Conservation (phyloP, 2,329 filamentous ascomycete species). For the Nothophoma quercina region DNA sequence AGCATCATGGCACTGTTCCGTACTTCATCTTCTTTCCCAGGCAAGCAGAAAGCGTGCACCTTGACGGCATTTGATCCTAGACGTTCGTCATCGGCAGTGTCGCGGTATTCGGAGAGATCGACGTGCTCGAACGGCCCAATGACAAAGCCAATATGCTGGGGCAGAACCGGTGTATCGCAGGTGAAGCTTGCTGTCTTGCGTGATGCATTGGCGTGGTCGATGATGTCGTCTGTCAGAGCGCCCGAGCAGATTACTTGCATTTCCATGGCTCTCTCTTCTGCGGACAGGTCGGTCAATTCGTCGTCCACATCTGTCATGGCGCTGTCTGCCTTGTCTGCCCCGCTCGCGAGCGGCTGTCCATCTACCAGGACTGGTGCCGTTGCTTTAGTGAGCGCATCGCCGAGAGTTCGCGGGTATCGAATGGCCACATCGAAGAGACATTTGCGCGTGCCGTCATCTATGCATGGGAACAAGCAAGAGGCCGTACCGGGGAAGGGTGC, state of each 20-base stretch:
- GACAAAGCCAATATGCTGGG: conserved; percentile 91
- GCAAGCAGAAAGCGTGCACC: conserved; percentile 90
- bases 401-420: conserved; percentile 83
- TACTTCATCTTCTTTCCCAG: conserved; percentile 80
- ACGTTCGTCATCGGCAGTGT: conserved; percentile 90
- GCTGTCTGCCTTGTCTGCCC: conserved; percentile 41
- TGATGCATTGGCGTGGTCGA: conserved; percentile 76
- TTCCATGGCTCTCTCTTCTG: conserved; percentile 87
- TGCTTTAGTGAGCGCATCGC: conserved; percentile 68
- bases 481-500: conserved; percentile 79
- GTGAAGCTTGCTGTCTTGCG: conserved; percentile 91
- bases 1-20: conserved; percentile 86
- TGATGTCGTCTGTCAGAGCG: conserved; percentile 81
- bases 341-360: conserved; percentile 24
- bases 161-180: conserved; percentile 71
- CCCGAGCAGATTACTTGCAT: conserved; percentile 92
- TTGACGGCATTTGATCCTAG: conserved; percentile 87
- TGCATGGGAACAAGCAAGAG: conserved; percentile 89
- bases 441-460: conserved; percentile 82
- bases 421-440: conserved; percentile 90
- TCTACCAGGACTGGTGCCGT: conserved; percentile 31
- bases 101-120: conserved; percentile 86
- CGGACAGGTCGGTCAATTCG: conserved; percentile 58
- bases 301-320: conserved; percentile 46
- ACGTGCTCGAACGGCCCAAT: conserved; percentile 95